A percentile compares a stretch with the other conserved stretches of the same genome.
These are phyloP conservation scores for Podaxis carcinomalis DNA, from an alignment of 768 basidiomycete genomes.

Conservation along the genomic window DNA sequence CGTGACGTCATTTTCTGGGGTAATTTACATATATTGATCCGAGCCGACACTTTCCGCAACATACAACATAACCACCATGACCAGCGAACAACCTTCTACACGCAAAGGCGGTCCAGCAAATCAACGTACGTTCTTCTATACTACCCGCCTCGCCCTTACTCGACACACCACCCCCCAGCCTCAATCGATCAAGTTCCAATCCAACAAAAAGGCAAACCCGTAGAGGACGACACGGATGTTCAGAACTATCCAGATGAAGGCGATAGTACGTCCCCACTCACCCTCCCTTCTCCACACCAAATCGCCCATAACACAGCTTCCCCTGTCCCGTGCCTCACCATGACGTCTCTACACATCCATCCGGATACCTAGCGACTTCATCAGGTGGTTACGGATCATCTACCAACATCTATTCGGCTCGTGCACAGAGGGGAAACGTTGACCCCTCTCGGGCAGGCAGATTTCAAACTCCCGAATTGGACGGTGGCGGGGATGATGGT, in stretches of 20 bases:
- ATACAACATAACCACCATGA: background rate
- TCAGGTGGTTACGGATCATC: slow-evolving; percentile 1
- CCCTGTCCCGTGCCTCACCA: too few species aligned
- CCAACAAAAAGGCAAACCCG: background rate
- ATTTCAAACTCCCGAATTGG: background rate
- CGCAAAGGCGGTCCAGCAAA: background rate
- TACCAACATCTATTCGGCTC: background rate
- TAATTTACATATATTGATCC: background rate
- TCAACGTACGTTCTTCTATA: background rate
- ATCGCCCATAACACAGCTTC: background rate
- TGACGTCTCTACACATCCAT: background rate
- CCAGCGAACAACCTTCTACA: background rate
- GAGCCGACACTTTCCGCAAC: background rate
- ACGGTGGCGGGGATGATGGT: background rate
- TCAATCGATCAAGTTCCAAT: background rate
- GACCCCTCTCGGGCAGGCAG: background rate
- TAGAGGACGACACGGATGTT: background rate
- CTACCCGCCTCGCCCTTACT: background rate
- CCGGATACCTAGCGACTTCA: background rate
- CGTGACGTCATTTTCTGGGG: background rate
- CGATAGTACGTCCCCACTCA: background rate
- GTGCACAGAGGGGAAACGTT: background rate
- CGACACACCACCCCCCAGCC: background rate
- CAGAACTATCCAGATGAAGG: background rate
- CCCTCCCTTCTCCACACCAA: background rate